Evolutionary conservation across 176 grass and related monocot species (phyloP).

Genomic region (Elaeis guineensis): DNA sequence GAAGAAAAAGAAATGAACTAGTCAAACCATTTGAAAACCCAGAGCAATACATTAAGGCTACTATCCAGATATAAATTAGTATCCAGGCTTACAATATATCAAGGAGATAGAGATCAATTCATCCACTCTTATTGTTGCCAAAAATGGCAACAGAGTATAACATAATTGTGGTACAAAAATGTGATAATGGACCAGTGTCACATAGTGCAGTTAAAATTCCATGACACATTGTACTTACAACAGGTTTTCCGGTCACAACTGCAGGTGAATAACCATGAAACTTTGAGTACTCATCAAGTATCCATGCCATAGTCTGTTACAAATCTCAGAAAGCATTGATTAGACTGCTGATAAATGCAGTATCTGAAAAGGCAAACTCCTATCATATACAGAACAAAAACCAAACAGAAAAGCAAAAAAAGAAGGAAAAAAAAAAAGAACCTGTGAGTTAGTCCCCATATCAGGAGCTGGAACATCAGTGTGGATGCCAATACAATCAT

Average conservation of each 20-base stretch:
- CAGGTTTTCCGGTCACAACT: conserved; percentile 93
- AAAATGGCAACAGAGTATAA: neutral
- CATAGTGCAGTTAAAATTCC: neutral
- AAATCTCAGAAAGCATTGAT: conserved; percentile 1
- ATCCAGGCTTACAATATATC: too few relatives aligned
- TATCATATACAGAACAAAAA: neutral
- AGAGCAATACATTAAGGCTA: too few relatives aligned
- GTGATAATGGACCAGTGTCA: neutral
- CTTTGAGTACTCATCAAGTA: conserved; percentile 92
- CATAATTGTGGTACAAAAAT: neutral
- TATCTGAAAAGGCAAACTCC: too few relatives aligned
- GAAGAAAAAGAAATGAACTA: too few relatives aligned
- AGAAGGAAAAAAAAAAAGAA: conserved; percentile 13
- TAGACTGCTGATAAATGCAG: too few relatives aligned
- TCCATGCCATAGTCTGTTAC: conserved; percentile 86
- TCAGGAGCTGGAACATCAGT: conserved; percentile 91
- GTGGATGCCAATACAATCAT: conserved; percentile 90
- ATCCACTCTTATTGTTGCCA: too few relatives aligned
- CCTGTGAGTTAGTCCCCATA: conserved; percentile 92
- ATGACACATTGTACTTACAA: conserved; percentile 38
- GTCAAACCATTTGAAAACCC: too few relatives aligned
- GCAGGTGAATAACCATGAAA: conserved; percentile 92
- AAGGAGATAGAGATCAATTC: too few relatives aligned
- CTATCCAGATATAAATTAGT: too few relatives aligned
- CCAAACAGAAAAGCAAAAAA: neutral